Evolutionary conservation across 345 rosid species (phyloP).

Genomic region (Moricandia arvensis): DNA sequence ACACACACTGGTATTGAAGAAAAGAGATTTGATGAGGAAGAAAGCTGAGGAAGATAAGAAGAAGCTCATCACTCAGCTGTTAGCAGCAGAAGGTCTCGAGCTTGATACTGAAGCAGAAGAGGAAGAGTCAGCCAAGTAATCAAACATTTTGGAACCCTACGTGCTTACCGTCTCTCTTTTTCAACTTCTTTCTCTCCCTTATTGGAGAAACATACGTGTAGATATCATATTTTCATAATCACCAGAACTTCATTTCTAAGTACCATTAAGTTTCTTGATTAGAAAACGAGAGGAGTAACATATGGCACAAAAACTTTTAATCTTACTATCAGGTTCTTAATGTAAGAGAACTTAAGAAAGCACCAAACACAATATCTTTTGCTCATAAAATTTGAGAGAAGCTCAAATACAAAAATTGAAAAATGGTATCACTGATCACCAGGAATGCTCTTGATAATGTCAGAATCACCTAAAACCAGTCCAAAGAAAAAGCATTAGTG

Average conservation of each 20-base stretch:
- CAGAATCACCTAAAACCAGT: conserved; percentile 60
- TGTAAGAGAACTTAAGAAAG: background rate
- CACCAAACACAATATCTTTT: background rate
- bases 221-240: conserved; percentile 4
- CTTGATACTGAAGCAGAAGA: conserved; percentile 69
- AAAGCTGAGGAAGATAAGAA: conserved; percentile 78
- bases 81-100: conserved; percentile 92
- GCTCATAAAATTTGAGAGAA: conserved; percentile 7
- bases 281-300: background rate
- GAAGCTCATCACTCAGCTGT: conserved; percentile 56
- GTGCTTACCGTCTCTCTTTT: background rate
- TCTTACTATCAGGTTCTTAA: background rate
- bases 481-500: background rate
- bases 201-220: conserved; percentile 16
- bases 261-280: background rate
- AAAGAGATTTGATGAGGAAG: conserved; percentile 87
- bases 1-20: conserved; percentile 79
- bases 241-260: background rate
- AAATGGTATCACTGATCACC: conserved; percentile 49
- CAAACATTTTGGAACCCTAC: conserved; percentile 3
- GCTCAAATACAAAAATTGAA: background rate
- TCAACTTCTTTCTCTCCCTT: background rate
- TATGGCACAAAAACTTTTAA: background rate
- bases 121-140: conserved; percentile 32
- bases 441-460: conserved; percentile 69